These are phyloP conservation scores for Fusarium fujikuroi DNA, from an alignment of 2,329 filamentous ascomycete species.

Conservation along the genomic window DNA sequence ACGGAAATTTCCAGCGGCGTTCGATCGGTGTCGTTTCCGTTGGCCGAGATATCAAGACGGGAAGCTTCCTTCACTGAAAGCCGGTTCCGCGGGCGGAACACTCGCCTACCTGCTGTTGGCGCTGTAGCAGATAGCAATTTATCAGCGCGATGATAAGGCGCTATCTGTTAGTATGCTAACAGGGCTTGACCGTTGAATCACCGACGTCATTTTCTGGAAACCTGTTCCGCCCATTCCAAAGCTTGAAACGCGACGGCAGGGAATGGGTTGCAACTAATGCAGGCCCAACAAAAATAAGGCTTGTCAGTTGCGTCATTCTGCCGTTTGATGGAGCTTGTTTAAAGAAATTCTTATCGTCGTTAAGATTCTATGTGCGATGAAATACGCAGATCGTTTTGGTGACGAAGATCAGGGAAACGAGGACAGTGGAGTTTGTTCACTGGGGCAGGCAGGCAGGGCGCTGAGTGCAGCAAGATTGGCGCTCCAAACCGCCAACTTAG, in stretches of 20 bases:
- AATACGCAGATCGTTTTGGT: background rate
- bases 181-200: no score
- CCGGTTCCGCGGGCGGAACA: background rate
- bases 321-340: background rate
- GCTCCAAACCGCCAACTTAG: background rate
- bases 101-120: background rate
- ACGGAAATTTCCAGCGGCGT: background rate
- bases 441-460: background rate
- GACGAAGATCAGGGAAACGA: background rate
- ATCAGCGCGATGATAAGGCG: rapidly evolving
- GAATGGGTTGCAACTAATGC: conserved; percentile 6
- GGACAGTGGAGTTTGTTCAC: background rate
- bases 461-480: background rate
- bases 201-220: background rate
- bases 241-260: background rate
- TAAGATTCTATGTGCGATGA: background rate
- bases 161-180: background rate
- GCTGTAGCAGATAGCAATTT: background rate
- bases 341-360: background rate
- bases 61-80: no score
- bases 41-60: background rate
- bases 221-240: background rate
- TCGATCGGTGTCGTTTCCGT: background rate
- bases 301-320: conserved; percentile 1
- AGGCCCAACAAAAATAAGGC: background rate